Base-by-base conservation (phyloP, 495 filamentous ascomycete genomes). In the Penicillium waksmanii region DNA sequence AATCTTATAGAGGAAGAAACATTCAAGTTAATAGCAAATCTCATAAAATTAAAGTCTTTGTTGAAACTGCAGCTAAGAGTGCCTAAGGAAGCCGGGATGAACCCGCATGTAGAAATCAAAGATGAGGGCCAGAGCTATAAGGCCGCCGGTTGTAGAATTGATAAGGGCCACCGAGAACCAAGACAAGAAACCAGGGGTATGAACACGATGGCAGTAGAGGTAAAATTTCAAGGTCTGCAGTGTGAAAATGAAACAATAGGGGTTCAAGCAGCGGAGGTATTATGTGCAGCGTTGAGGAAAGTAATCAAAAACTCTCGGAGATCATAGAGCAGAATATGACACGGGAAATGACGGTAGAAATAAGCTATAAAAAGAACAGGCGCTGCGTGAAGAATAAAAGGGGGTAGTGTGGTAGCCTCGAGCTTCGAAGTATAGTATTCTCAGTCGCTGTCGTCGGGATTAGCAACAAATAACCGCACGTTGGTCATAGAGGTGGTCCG, bases 381-480 rank as follows among this genome's bases (percentile, higher is more conserved):
- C 47, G 63, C 63, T 66, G 53, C 63, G 63, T 66, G 51, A 58
- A 56, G 38, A 43, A 54, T 6, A 52, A 36, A 56, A 48, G 25
- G 27, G 61, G 23, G 27, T 31, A 31, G 27, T 31, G 6, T 8
- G 21, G 33, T 43, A n/a, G 18, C 15, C 13, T 33, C 19, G 34
- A n/a, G 34, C 8, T 31, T 31, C 27, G 27, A 31, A 9, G 8
- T 31, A 31, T 31, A 21, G 15, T 10, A 34, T 21, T 18, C 35
- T 75, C 73, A 88, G 73, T 89, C 87, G 69, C 85, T 87, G 71
- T 98, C 95, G 23, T 98, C 95, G 21, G 95, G 95, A 73, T 98
- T 98, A 18, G 96, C 96, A 66, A 98, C 93, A 64, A 91, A 97
- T 55, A 98, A 76, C 54, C 93, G 84, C 18, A 88, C 90, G 18